Base-by-base conservation (phyloP, 306 rosid genomes). In the Vicia sativa region DNA sequence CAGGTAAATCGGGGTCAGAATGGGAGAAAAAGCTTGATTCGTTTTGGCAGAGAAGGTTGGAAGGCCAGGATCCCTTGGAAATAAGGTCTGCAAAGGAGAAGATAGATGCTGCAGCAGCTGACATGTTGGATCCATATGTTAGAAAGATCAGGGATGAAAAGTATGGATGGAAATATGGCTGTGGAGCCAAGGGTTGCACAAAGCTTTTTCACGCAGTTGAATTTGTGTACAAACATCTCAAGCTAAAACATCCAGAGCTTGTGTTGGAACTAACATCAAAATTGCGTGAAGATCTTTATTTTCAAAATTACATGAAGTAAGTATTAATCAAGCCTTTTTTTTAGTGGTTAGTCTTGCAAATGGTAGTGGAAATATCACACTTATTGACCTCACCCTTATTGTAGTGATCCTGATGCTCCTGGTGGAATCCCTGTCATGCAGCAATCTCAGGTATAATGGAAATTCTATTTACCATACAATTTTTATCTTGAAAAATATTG, bases 101-200 rank as follows among this genome's bases (percentile, higher is more conserved):
- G 84, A 87, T 95, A 88, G 99, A 90, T 77, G 88, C 97, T 28
- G 87, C 96, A 37, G 96, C 99, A 65, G 67, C 69, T 73, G 96
- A 88, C 77, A 78, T 80, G 66, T 77, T 95, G 77, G 99, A 90
- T 78, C 99, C 99, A 29, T 78, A 70, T 72, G 97, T 95, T 11
- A 85, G 99, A 48, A 95, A 95, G 80, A 95, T 95, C 49, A 88
- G 99, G 80, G 99, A 95, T 88, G 99, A 93, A 65, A 93, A 93
- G 74, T 93, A 93, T 83, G 99, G 99, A 39, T 95, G 99, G 99
- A 95, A 95, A 77, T 95, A 95, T 88, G 99, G 99, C 42, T 95
- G 99, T 74, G 99, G 99, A 80, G 99, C 99, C 39, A 95, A 90
- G 88, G 88, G 99, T 37, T 95, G 99, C 87, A 95, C 99, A 18